Evolutionary conservation across 306 rosid species (phyloP).

Genomic region (Lathyrus aphaca): DNA sequence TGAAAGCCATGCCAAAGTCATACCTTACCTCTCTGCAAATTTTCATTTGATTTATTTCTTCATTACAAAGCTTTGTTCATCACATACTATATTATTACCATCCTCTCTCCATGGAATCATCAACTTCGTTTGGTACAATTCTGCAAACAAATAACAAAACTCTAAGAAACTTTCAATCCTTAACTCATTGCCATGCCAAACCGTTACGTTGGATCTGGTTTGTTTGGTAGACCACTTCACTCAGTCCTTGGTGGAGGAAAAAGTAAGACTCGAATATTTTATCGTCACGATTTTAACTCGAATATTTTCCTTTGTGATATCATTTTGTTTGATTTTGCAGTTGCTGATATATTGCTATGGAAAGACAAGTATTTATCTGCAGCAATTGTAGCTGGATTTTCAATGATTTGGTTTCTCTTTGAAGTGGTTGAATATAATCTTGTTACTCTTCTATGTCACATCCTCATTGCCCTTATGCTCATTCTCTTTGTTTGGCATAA

Average conservation of each 20-base stretch:
- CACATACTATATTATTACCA: background rate
- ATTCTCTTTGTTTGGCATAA: constrained; percentile 55
- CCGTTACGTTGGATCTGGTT: constrained; percentile 27
- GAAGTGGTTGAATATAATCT: constrained; percentile 65
- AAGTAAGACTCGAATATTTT: constrained; percentile 36
- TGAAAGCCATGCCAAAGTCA: constrained; percentile 58
- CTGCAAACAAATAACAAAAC: background rate
- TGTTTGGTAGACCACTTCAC: constrained; percentile 45
- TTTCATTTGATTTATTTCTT: constrained; percentile 45
- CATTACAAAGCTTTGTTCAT: constrained; percentile 45
- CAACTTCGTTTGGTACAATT: background rate
- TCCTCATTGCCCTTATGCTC: constrained; percentile 55
- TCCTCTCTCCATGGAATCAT: background rate
- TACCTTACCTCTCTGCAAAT: constrained; percentile 48
- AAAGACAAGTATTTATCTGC: constrained; percentile 56
- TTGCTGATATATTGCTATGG: constrained; percentile 69
- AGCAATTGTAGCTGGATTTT: constrained; percentile 48
- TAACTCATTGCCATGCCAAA: constrained; percentile 40
- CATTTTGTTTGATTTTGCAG: constrained; percentile 47
- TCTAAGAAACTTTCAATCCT: constrained; percentile 28
- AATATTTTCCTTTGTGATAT: background rate
- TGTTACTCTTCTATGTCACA: constrained; percentile 55
- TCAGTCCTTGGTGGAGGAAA: constrained; percentile 56
- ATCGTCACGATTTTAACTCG: too few species aligned
- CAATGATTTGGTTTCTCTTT: constrained; percentile 56